Conservation (phyloP, 2,329 filamentous ascomycete genomes). For the Zymoseptoria ardabiliae region DNA sequence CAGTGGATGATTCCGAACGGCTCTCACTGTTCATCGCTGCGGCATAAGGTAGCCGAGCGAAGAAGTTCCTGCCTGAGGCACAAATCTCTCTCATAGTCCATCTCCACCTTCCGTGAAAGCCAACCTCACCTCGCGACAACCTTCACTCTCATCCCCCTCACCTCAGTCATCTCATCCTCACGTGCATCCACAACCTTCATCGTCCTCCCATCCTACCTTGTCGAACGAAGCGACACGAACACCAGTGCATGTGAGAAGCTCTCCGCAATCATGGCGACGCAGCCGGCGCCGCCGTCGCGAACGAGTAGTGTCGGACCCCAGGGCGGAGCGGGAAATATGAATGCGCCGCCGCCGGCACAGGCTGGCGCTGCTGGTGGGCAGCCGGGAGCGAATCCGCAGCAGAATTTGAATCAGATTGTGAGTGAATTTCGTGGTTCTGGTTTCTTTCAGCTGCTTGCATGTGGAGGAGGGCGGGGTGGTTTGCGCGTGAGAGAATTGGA, state of each 20-base stretch:
- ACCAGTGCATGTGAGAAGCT: not conserved
- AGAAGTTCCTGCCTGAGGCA: not conserved
- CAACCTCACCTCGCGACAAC: not conserved
- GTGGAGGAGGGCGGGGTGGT: not conserved
- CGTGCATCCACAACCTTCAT: not conserved
- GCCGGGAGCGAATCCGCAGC: conserved; percentile 59
- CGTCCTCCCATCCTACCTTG: not conserved
- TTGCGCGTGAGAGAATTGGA: not conserved
- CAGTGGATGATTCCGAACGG: too few relatives aligned
- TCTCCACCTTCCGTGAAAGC: not conserved
- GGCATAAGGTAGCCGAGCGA: too few relatives aligned
- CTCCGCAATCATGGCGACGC: conserved; percentile 29
- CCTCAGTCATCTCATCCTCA: not conserved
- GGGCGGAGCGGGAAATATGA: conserved; percentile 32
- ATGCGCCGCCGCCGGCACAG: conserved; percentile 40
- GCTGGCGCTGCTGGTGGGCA: conserved; percentile 27
- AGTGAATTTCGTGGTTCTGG: conserved; percentile 34
- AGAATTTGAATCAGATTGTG: conserved; percentile 94
- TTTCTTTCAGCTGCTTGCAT: not conserved
- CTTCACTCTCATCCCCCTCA: not conserved
- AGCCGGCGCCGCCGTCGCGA: conserved; percentile 29
- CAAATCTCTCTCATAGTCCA: not conserved
- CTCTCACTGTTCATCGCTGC: too few relatives aligned
- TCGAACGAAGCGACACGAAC: not conserved
- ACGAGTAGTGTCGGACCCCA: conserved; percentile 31